A percentile compares a stretch with the other conserved stretches of the same genome.
These are phyloP conservation scores for Fusarium sarcochroum DNA, from an alignment of 2,329 filamentous ascomycete genomes.

Conservation along the genomic window DNA sequence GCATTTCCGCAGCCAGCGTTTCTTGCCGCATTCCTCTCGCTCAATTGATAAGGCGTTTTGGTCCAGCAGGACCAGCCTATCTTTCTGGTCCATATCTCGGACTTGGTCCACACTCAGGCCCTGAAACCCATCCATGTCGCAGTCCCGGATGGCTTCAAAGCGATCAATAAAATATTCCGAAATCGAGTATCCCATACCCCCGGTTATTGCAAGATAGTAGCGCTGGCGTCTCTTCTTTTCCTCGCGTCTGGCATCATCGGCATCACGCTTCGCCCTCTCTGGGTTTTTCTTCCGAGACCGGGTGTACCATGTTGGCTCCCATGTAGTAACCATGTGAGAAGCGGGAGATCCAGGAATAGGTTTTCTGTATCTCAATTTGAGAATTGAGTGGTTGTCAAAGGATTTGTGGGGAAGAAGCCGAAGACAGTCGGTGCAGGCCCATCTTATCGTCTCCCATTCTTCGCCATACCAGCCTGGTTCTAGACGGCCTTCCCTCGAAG, in stretches of 20 bases:
- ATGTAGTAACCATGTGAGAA: neutral
- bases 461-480: neutral
- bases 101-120: neutral
- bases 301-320: constrained; percentile 2
- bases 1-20: constrained; percentile 16
- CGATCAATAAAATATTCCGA: fast-evolving
- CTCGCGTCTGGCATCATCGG: neutral
- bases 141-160: neutral
- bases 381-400: constrained; percentile 29
- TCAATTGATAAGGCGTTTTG: neutral
- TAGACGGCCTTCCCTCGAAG: neutral
- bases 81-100: neutral
- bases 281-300: neutral
- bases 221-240: neutral
- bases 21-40: constrained; percentile 6
- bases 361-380: constrained; percentile 22
- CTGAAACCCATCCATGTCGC: neutral
- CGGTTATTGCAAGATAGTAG: constrained; percentile 16
- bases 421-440: constrained; percentile 31
- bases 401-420: constrained; percentile 24
- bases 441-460: constrained; percentile 22
- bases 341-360: constrained; percentile 13
- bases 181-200: neutral
- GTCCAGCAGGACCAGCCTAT: neutral
- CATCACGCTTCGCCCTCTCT: neutral